Percentiles rank a stretch among this genome's conserved stretches.
phyloP scores from a whole-genome alignment of 1,284 basidiomycete species.

The Ustilago crameri region DNA sequence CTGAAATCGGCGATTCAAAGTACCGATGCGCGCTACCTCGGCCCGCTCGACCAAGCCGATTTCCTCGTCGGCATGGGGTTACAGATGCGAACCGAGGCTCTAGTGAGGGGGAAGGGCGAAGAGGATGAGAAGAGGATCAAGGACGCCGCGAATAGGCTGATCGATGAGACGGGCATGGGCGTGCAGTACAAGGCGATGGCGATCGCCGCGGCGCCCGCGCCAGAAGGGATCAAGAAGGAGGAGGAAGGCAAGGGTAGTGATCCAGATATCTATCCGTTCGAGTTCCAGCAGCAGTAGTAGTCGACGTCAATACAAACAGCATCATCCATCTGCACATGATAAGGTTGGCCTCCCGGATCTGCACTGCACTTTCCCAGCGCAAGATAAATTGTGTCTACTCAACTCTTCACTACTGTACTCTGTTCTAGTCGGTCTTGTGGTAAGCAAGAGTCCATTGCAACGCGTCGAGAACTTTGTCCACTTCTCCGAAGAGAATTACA shows the following conservation, averaged over 20 bases:
- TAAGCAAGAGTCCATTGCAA: too few relatives aligned
- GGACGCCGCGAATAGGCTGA: constrained; percentile 71
- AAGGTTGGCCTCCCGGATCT: too few relatives aligned
- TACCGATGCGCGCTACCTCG: constrained; percentile 71
- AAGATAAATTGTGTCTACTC: too few relatives aligned
- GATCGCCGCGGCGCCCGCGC: constrained; percentile 42
- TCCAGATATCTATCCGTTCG: constrained; percentile 34
- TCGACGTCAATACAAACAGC: neutral
- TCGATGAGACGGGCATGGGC: constrained; percentile 74
- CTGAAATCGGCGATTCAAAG: constrained; percentile 78
- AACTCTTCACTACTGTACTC: too few relatives aligned
- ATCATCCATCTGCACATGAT: neutral
- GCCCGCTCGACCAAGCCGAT: constrained; percentile 76
- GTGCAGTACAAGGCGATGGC: constrained; percentile 73
- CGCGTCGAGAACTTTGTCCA: too few relatives aligned
- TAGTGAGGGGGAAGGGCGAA: constrained; percentile 72
- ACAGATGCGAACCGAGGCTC: constrained; percentile 73
- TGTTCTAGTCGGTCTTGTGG: too few relatives aligned
- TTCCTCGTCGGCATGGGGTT: constrained; percentile 77
- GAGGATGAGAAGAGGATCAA: constrained; percentile 72
- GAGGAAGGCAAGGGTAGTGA: neutral
- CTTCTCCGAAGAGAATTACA: too few relatives aligned
- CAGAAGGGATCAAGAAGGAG: neutral
- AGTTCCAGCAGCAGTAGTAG: constrained; percentile 32
- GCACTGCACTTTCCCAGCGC: too few relatives aligned